phyloP scores from a whole-genome alignment of 805 yeast genomes.

The Candida silvicultrix region DNA sequence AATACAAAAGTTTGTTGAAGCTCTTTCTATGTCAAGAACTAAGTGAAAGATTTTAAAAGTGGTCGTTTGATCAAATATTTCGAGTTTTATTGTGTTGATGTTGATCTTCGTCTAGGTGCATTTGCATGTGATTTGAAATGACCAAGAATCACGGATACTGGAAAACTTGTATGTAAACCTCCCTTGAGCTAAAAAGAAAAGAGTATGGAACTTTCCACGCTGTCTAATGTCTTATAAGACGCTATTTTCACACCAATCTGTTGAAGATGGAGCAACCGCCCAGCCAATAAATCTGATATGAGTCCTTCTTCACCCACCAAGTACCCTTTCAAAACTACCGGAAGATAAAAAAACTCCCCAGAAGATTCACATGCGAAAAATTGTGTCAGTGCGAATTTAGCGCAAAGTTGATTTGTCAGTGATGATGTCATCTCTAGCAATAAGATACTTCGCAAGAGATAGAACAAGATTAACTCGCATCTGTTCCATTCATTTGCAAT shows the following conservation, averaged over 20 bases:
- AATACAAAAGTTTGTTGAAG: neutral
- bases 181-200: no score
- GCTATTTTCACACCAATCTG: no score
- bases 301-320: no score
- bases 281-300: no score
- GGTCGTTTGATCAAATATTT: neutral
- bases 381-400: neutral
- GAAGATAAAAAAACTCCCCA: neutral
- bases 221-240: no score
- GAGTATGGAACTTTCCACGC: no score
- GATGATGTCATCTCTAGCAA: neutral
- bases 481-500: no score
- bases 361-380: neutral
- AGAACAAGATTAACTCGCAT: no score
- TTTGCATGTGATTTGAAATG: neutral
- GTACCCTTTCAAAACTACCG: neutral
- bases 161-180: no score
- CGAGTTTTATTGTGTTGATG: neutral
- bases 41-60: neutral
- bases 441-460: no score
- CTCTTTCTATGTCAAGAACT: no score
- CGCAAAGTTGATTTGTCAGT: neutral
- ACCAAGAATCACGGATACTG: neutral
- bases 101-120: neutral
- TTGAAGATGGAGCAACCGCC: no score